Evolutionary conservation across 2,329 filamentous ascomycete genomes (phyloP).

Genomic region (Akanthomyces lecanii): DNA sequence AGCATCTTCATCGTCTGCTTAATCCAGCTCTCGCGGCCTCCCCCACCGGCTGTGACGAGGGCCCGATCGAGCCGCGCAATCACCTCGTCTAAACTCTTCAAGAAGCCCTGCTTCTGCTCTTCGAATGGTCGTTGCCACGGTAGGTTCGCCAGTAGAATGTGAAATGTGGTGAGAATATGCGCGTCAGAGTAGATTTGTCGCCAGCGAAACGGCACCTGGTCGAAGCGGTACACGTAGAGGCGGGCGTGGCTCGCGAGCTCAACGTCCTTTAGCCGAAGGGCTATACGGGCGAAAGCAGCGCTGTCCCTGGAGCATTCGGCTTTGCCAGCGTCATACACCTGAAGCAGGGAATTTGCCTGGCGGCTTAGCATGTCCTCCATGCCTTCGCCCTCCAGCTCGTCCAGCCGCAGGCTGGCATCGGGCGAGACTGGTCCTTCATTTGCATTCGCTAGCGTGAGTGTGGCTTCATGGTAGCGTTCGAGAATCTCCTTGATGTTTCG

Average conservation of each 20-base stretch:
- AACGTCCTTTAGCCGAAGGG: slow-evolving; percentile 50
- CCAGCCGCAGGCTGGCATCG: background rate
- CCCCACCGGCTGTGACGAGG: slow-evolving; percentile 68
- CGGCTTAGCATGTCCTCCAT: slow-evolving; percentile 26
- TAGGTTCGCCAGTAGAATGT: slow-evolving; percentile 25
- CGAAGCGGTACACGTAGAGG: slow-evolving; percentile 67
- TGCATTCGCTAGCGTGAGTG: background rate
- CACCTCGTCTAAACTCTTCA: slow-evolving; percentile 44
- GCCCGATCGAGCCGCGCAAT: slow-evolving; percentile 70
- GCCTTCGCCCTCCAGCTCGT: slow-evolving; percentile 16
- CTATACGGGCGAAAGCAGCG: slow-evolving; percentile 24
- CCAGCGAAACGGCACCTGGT: slow-evolving; percentile 64
- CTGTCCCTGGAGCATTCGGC: slow-evolving; percentile 15
- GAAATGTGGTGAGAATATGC: slow-evolving; percentile 57
- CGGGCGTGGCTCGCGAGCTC: slow-evolving; percentile 57
- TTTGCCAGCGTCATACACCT: slow-evolving; percentile 20
- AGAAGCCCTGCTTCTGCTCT: slow-evolving; percentile 19
- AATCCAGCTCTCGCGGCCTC: slow-evolving; percentile 45
- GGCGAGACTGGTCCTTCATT: background rate
- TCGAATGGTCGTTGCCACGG: slow-evolving; percentile 15
- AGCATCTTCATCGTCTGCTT: slow-evolving; percentile 47
- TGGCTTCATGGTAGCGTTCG: background rate
- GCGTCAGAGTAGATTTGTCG: slow-evolving; percentile 67
- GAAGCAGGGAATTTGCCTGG: slow-evolving; percentile 27
- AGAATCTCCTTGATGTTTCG: background rate